Percentiles rank a stretch among this genome's conserved stretches.
These are phyloP conservation scores for Alternaria sp. DNA, from an alignment of 2,329 filamentous ascomycete species.

Conservation along the genomic window DNA sequence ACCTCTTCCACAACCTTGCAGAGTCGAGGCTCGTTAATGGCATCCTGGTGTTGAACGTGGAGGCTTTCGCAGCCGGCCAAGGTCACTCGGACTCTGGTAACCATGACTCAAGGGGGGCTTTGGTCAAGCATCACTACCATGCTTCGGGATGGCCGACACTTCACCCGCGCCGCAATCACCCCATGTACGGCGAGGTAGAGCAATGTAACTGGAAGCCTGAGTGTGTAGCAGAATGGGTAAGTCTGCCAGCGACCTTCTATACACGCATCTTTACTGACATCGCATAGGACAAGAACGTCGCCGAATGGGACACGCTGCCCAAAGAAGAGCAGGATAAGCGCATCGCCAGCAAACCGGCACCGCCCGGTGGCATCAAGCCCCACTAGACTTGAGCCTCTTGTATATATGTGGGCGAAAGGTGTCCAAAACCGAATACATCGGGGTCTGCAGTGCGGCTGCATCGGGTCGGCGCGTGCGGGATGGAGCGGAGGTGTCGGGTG, in stretches of 20 bases:
- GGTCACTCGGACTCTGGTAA: constrained; percentile 76
- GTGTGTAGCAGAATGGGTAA: constrained; percentile 67
- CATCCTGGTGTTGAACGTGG: constrained; percentile 71
- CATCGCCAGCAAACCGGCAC: constrained; percentile 46
- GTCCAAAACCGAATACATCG: not conserved
- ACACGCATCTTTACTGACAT: constrained; percentile 7
- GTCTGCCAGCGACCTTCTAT: not conserved
- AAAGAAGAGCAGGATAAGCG: constrained; percentile 65
- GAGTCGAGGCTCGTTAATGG: constrained; percentile 70
- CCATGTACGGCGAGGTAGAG: constrained; percentile 73
- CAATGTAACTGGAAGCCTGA: constrained; percentile 72
- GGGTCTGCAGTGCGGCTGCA: not conserved
- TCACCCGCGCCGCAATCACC: constrained; percentile 71
- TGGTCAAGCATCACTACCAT: constrained; percentile 78
- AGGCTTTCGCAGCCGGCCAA: constrained; percentile 75
- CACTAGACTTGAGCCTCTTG: not conserved
- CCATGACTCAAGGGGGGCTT: constrained; percentile 68
- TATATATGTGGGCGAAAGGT: not conserved
- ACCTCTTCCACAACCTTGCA: constrained; percentile 67
- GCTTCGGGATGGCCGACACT: constrained; percentile 73
- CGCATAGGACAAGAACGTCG: constrained; percentile 62
- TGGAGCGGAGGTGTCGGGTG: not conserved
- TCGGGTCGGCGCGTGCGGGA: not conserved
- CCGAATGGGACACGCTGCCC: constrained; percentile 63
- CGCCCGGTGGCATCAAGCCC: not conserved